Conservation (phyloP, 139 green algal genomes). For the Coccomyxa sp. region DNA sequence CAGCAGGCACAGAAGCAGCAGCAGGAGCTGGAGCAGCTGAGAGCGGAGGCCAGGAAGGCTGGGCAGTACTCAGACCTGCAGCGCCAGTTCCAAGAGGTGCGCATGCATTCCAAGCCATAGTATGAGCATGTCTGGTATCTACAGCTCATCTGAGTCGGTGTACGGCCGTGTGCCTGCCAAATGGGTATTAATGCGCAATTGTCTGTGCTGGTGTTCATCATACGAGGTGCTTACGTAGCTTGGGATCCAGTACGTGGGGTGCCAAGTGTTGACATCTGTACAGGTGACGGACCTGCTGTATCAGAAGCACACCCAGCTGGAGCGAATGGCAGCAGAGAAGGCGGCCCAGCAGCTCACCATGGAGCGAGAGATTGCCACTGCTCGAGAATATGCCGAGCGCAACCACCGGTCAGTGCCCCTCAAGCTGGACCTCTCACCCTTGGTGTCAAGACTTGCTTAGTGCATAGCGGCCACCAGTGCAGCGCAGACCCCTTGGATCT, state of each 20-base stretch:
- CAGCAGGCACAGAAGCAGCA: constrained; percentile 13
- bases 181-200: neutral
- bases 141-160: neutral
- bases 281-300: constrained; percentile 68
- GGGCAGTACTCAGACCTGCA: constrained; percentile 44
- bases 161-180: neutral
- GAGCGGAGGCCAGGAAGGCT: constrained; percentile 22
- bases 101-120: neutral
- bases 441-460: too few relatives aligned
- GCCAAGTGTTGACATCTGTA: constrained; percentile 50
- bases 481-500: too few relatives aligned
- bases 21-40: constrained; percentile 23
- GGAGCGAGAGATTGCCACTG: constrained; percentile 57
- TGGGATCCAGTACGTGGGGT: constrained; percentile 67
- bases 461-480: too few relatives aligned
- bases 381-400: constrained; percentile 34
- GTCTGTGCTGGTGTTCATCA: neutral
- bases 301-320: constrained; percentile 71
- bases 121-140: neutral
- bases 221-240: constrained; percentile 48
- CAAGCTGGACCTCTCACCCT: too few relatives aligned
- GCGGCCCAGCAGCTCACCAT: constrained; percentile 59
- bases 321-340: constrained; percentile 52
- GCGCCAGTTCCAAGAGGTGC: constrained; percentile 35
- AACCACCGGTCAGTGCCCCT: neutral